Percentiles rank a stretch among this genome's conserved stretches.
Conservation (phyloP, 1,139 yeast genomes). For the Magnusiomyces suaveolens region DNA sequence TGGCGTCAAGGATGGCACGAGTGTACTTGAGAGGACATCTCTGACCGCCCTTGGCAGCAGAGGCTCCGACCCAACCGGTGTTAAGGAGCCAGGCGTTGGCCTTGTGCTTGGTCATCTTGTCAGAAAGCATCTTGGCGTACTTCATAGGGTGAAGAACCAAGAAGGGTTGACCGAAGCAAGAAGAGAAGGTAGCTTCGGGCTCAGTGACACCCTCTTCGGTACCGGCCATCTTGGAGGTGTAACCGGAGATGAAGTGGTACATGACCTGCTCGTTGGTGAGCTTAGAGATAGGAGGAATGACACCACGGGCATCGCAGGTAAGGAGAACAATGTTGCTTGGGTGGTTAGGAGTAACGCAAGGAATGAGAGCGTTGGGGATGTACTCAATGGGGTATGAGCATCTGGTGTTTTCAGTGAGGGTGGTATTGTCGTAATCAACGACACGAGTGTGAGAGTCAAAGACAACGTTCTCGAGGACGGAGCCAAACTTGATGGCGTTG, state of each 20-base stretch:
- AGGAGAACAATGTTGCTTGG: constrained; percentile 87
- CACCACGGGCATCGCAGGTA: constrained; percentile 98
- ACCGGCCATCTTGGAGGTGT: constrained; percentile 99
- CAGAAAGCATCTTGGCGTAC: constrained; percentile 93
- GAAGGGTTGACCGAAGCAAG: constrained; percentile 99
- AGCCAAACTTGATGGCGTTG: constrained; percentile 88
- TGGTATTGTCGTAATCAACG: constrained; percentile 74
- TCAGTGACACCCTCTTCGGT: constrained; percentile 98
- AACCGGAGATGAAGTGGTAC: constrained; percentile 98
- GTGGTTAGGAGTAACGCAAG: constrained; percentile 82
- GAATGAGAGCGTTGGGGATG: constrained; percentile 93
- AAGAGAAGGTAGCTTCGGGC: constrained; percentile 96
- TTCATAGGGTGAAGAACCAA: constrained; percentile 96
- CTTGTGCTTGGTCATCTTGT: constrained; percentile 79
- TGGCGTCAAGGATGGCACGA: constrained; percentile 90
- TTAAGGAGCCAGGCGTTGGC: constrained; percentile 94
- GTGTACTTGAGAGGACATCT: constrained; percentile 98
- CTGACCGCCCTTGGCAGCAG: constrained; percentile 88
- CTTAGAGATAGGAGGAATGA: constrained; percentile 92
- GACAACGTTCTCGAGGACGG: constrained; percentile 88
- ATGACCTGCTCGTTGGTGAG: constrained; percentile 91
- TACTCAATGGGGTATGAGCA: constrained; percentile 97
- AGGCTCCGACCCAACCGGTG: constrained; percentile 98
- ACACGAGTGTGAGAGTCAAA: constrained; percentile 71
- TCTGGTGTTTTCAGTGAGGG: constrained; percentile 90